Evolutionary conservation across 139 green algal species (phyloP), one percentile per base, ranked within the genome.

Genomic region (Chlamydomonas urium): DNA sequence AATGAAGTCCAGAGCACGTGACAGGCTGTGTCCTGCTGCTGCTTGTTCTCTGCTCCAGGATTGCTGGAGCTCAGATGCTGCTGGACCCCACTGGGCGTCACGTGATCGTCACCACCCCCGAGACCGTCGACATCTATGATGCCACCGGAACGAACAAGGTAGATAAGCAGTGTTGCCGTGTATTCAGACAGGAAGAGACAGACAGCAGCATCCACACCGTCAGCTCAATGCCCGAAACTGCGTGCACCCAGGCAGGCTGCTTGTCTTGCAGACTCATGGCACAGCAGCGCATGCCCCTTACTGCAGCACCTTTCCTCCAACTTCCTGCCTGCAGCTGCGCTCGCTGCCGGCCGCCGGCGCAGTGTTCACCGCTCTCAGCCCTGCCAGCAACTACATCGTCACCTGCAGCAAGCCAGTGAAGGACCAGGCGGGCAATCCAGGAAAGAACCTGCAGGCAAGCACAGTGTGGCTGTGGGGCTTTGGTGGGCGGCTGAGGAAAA

Each of bases 381-480:
- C 76, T 1, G 50, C 63, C 2, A 75, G 71, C 28, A 72, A 48
- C 33, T 91, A 79, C 75, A 29, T 96, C 14, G 57, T 85, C 36
- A 91, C 86, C 6, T 90, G 77, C 45, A 81, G 90, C 65, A 79
- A 83, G 56, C 82, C 88, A 0, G 47, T 57, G 33, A 88, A 89
- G 56, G 75, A 77, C 8, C 72, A 47, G 42, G 53, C 75, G 23
- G 83, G 79, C 47, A 81, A 84, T 37, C 24, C 67, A 14, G 69
- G 74, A 29, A 87, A 87, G 67, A 92, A 93, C 72, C 76, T 93
- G 32, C 88, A 90, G 74, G 85, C 87, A 58, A 21, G 29, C 33
- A 2, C 1, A 3, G 21, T 2, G 35, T 47, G 17, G 1, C 36
- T 68, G 56, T 1, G 4, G 5, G 24, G 57, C 34, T n/a, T 60